Evolutionary conservation across 202 grass and related monocot genomes (phyloP), one percentile per base, ranked within the genome.

Genomic region (Saccharum hybrid): DNA sequence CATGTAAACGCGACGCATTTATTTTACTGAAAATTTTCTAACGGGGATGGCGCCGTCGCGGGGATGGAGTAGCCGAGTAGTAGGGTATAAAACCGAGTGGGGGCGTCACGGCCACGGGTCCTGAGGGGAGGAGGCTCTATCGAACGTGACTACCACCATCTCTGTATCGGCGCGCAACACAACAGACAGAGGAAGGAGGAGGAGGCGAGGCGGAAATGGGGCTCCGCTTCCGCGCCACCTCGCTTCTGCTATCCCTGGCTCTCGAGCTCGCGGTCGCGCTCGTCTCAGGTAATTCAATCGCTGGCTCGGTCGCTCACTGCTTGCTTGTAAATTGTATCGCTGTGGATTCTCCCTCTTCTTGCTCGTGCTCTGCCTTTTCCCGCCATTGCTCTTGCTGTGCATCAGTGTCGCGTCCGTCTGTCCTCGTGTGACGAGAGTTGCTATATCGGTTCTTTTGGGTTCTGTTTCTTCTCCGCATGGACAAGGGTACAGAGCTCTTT

Each of bases 211-310:
- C 64, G 65, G 34, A 22, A 87, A 92, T 92, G 90, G 81, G 18
- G 72, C 36, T 40, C 49, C 28, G 66, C 51, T 26, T 10, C 84
- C 8, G 62, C 70, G 40, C 75, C 42, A 75, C 61, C 34, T 89
- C 84, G 78, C 72, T 76, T 41, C 82, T 84, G 71, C 43, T 84
- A 68, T 77, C 43, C 75, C 52, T 90, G 1, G 9, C 76, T 26
- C 76, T 90, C 48, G 76, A 51, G 59, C 72, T 93, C n/a, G 63
- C 63, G 11, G 11, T 54, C 77, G 34, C 14, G 22, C 40, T 93
- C 71, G 87, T 86, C 75, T 86, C 89, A 84, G 91, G 94, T 46
- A 23, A 65, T 42, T 34, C 37, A 12, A 39, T 59, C n/a, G n/a
- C n/a, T n/a, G n/a, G n/a, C n/a, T n/a, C 8, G 26, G 5, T 19